These are phyloP conservation scores for Cupressus sempervirens DNA, from an alignment of 75 land plant genomes.

Conservation along the genomic window DNA sequence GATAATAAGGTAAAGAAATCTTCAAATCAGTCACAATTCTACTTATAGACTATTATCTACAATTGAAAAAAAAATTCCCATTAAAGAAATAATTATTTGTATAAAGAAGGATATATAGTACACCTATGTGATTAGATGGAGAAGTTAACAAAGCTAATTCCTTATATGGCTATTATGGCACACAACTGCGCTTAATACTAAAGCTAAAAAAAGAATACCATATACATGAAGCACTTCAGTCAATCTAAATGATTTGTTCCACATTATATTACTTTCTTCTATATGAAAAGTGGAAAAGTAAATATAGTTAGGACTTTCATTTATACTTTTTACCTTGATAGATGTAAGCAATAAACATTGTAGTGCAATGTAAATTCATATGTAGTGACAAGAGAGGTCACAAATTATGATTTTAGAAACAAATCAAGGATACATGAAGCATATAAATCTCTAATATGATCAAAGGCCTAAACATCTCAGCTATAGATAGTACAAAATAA, in stretches of 20 bases:
- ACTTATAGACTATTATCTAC: background rate
- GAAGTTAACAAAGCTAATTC: background rate
- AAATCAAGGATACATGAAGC: background rate
- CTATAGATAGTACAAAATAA: background rate
- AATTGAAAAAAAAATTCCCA: background rate
- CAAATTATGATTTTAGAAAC: background rate
- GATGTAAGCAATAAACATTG: background rate
- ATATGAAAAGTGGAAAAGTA: background rate
- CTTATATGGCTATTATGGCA: background rate
- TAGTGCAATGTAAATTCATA: background rate
- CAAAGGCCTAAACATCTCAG: background rate
- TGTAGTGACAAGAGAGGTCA: background rate
- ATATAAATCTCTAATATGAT: background rate
- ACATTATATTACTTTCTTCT: background rate
- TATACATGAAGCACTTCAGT: background rate
- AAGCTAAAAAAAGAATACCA: slow-evolving; percentile 1
- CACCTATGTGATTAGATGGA: background rate
- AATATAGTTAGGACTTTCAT: background rate
- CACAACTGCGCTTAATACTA: background rate
- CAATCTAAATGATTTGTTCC: background rate
- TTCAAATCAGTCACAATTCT: background rate
- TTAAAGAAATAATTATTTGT: background rate
- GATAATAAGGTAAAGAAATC: background rate
- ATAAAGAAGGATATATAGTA: background rate
- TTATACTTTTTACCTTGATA: background rate